Evolutionary conservation across 2,329 filamentous ascomycete genomes (phyloP).

Genomic region (Exophiala aquamarina): DNA sequence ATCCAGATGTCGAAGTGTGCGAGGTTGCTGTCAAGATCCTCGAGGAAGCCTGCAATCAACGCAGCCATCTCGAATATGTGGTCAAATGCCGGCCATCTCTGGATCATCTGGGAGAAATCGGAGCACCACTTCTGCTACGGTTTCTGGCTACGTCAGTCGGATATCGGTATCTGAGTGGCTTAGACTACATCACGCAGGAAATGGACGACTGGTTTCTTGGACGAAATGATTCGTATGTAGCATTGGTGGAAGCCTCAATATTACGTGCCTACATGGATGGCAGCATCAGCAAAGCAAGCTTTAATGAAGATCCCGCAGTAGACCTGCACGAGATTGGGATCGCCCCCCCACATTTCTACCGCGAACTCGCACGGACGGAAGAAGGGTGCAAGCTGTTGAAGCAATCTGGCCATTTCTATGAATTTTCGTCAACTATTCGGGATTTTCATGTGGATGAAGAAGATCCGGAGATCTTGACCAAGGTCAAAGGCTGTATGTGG

Average conservation of each 20-base stretch:
- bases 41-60: slow-evolving; percentile 94
- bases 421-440: slow-evolving; percentile 84
- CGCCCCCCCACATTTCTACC: slow-evolving; percentile 97
- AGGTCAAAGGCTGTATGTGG: slow-evolving; percentile 97
- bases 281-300: slow-evolving; percentile 44
- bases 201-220: slow-evolving; percentile 99
- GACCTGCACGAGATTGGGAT: slow-evolving; percentile 56
- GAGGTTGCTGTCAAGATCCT: slow-evolving; percentile 95
- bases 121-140: slow-evolving; percentile 83
- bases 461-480: slow-evolving; percentile 80
- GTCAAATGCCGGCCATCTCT: slow-evolving; percentile 93
- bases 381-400: slow-evolving; percentile 88
- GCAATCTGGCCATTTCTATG: slow-evolving; percentile 93
- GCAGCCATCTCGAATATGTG: slow-evolving; percentile 87
- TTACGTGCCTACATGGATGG: slow-evolving; percentile 72
- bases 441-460: slow-evolving; percentile 83
- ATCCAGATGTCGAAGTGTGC: slow-evolving; percentile 95
- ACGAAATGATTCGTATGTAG: slow-evolving; percentile 93
- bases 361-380: slow-evolving; percentile 85
- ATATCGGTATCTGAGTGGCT: slow-evolving; percentile 92
- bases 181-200: slow-evolving; percentile 98
- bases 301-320: slow-evolving; percentile 57
- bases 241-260: slow-evolving; percentile 91
- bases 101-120: slow-evolving; percentile 95
- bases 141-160: slow-evolving; percentile 96